phyloP scores from a whole-genome alignment of 257 asterid genomes.

The Rubia yunnanensis region DNA sequence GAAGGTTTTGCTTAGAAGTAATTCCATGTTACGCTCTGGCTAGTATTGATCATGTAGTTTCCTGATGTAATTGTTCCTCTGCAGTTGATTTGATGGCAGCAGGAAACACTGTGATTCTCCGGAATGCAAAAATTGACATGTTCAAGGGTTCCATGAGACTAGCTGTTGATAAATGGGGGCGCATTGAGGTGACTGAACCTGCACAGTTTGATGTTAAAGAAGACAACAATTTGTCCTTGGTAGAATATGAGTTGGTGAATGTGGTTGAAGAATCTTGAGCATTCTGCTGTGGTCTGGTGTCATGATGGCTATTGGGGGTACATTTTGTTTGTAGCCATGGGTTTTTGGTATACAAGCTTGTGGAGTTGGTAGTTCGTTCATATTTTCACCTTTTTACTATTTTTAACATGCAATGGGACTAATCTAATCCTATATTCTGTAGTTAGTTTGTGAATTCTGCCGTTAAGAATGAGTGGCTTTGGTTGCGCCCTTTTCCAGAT shows the following conservation, averaged over 20 bases:
- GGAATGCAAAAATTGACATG: constrained; percentile 75
- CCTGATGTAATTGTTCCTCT: constrained; percentile 5
- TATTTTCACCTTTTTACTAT: constrained; percentile 15
- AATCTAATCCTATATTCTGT: constrained; percentile 35
- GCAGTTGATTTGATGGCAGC: constrained; percentile 69
- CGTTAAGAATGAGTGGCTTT: neutral
- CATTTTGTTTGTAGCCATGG: constrained; percentile 23
- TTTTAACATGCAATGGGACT: constrained; percentile 34
- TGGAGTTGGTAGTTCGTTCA: constrained; percentile 24
- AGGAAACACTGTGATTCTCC: constrained; percentile 46
- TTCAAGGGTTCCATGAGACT: constrained; percentile 79
- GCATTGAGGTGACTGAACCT: constrained; percentile 58
- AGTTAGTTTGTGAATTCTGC: constrained; percentile 28
- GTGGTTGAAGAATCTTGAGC: constrained; percentile 49
- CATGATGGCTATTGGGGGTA: constrained; percentile 18
- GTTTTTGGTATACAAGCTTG: constrained; percentile 43
- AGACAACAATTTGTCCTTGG: constrained; percentile 67
- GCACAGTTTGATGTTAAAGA: constrained; percentile 57
- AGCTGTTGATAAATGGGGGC: constrained; percentile 82
- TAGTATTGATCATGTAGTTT: neutral
- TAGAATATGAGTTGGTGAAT: constrained; percentile 75
- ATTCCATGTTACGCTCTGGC: neutral
- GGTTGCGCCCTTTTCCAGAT: neutral
- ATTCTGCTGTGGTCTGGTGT: neutral
- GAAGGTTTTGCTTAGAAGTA: neutral